Conservation (phyloP, 2,329 filamentous ascomycete species). For the Colletotrichum scovillei region DNA sequence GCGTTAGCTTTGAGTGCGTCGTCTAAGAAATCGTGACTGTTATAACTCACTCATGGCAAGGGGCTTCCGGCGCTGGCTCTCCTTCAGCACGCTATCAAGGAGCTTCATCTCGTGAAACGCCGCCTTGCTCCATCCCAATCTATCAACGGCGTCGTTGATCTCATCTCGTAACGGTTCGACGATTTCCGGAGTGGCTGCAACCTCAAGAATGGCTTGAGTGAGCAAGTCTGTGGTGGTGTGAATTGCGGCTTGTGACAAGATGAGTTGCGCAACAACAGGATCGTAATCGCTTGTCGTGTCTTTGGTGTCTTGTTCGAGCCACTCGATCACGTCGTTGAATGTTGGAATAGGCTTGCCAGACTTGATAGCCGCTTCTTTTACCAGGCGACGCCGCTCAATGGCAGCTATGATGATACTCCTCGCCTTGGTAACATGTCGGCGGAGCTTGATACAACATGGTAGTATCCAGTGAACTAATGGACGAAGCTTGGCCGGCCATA, state of each 20-base stretch:
- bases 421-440: no score
- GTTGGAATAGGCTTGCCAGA: no score
- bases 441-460: no score
- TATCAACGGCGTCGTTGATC: no score
- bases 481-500: no score
- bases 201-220: slow-evolving; percentile 3
- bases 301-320: not conserved
- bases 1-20: not conserved
- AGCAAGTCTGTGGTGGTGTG: slow-evolving; percentile 53
- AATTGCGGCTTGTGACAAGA: slow-evolving; percentile 74
- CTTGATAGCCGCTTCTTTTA: no score
- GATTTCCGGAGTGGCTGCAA: not conserved
- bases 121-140: not conserved
- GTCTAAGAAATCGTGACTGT: no score
- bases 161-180: no score
- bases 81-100: slow-evolving; percentile 1
- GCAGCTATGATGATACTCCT: no score
- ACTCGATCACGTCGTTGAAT: not conserved
- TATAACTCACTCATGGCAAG: not conserved
- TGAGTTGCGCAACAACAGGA: slow-evolving; percentile 73
- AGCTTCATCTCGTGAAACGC: not conserved
- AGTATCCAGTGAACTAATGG: no score
- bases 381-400: no score
- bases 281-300: slow-evolving; percentile 55
- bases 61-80: not conserved